Base-by-base conservation (phyloP, 306 rosid genomes). In the Casuarina glauca region DNA sequence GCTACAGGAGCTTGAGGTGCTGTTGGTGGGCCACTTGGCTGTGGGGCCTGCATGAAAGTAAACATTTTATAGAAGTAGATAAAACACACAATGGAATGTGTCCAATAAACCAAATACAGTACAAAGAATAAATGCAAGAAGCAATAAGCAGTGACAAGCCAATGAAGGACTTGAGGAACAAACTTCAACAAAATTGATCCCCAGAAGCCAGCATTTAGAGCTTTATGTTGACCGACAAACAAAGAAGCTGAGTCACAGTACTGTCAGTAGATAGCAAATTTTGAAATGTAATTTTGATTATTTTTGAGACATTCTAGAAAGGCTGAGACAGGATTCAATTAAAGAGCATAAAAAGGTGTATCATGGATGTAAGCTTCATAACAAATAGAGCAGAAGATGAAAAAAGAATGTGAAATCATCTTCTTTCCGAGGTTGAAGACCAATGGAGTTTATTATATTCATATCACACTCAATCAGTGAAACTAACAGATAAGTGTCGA, bases 21-120 rank as follows among this genome's bases (percentile, higher is more conserved):
- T 0, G 83, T 42, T 57, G 86, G 86, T 72, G 87, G 78, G 69
- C 86, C 78, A 86, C 86, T 89, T 39, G 90, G 80, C 75, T 86
- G 91, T 53, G 90, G 87, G 8, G 86, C 75, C 91, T 79, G 74
- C 50, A 44, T 15, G 41, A 42, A 68, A 48, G n/a, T 15, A 20
- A 0, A 39, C 19, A 9, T 3, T 42, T 0, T 20, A 17, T 48
- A 32, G 41, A 74, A 13, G 38, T 38, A 70, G 5, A 49, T 51
- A 69, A 69, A 39, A 43, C 54, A 9, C 54, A 17, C 26, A 6
- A 54, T 19, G 15, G 62, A 55, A 55, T 19, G 3, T 17, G 35
- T 19, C 62, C 62, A 55, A 55, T 2, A 55, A 55, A 55, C 62
- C 62, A 55, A 17, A 55, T 19, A 51, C 62, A 13, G 0, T 55